Percentiles rank a stretch among this genome's conserved stretches.
Evolutionary conservation across 108 stramenopile species (phyloP).

Genomic region (Ochromonas danica): DNA sequence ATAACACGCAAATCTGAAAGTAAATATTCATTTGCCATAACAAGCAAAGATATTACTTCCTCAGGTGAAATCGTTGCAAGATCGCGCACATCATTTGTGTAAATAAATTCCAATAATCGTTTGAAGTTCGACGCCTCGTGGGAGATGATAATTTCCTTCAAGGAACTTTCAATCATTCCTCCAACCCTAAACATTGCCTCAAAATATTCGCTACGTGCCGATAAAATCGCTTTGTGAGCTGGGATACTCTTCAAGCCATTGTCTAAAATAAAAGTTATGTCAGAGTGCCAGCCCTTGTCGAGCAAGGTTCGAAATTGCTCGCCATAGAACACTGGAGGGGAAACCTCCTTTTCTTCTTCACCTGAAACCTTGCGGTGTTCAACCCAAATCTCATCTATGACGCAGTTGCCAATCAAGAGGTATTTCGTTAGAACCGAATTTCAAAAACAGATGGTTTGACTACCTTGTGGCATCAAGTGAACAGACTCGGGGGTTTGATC

Average conservation of each 20-base stretch:
- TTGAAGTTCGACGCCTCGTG: conserved; percentile 75
- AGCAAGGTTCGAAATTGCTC: conserved; percentile 49
- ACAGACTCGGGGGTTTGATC: conserved; percentile 32
- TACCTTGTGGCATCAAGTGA: conserved; percentile 27
- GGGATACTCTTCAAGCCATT: conserved; percentile 42
- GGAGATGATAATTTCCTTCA: conserved; percentile 67
- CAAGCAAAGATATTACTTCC: conserved; percentile 70
- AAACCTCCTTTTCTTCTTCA: too few species aligned
- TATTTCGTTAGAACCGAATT: too few species aligned
- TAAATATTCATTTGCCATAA: conserved; percentile 77
- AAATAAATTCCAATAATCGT: conserved; percentile 85
- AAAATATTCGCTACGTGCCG: conserved; percentile 94
- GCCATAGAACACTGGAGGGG: too few species aligned
- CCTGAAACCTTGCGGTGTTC: neutral
- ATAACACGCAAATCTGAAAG: conserved; percentile 39
- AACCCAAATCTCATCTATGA: conserved; percentile 2
- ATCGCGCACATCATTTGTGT: conserved; percentile 80
- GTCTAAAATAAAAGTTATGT: conserved; percentile 30
- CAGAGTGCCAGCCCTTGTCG: conserved; percentile 45
- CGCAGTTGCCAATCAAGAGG: too few species aligned
- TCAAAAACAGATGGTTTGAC: too few species aligned
- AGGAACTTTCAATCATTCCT: conserved; percentile 60
- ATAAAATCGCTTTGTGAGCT: conserved; percentile 91
- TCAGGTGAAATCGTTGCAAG: conserved; percentile 63
- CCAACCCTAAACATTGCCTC: conserved; percentile 86